Evolutionary conservation across 2,329 filamentous ascomycete species (phyloP).

Genomic region (Aspergillus tamarii): DNA sequence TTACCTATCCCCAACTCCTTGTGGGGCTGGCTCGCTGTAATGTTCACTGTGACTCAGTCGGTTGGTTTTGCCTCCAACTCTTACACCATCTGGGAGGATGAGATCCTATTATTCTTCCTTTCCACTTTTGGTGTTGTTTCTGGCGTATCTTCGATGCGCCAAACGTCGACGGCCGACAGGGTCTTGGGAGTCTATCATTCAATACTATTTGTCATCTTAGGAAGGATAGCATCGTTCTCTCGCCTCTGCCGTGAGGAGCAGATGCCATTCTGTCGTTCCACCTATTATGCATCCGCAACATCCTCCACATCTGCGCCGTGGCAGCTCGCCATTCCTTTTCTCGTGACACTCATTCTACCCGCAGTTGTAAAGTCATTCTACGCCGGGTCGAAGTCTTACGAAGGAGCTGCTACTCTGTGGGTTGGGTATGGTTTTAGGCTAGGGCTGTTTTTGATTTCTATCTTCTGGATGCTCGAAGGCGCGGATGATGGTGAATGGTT

Average conservation of each 20-base stretch:
- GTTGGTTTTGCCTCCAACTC: slow-evolving; percentile 95
- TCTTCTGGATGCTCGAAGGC: slow-evolving; percentile 88
- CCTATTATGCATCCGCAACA: slow-evolving; percentile 88
- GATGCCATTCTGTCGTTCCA: slow-evolving; percentile 94
- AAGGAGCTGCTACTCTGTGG: slow-evolving; percentile 83
- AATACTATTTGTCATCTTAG: slow-evolving; percentile 76
- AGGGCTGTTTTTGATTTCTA: slow-evolving; percentile 73
- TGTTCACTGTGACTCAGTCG: slow-evolving; percentile 86
- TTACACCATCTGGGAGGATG: slow-evolving; percentile 98
- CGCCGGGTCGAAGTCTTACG: slow-evolving; percentile 79
- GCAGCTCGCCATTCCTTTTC: slow-evolving; percentile 81
- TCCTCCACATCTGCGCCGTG: slow-evolving; percentile 92
- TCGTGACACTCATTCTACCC: slow-evolving; percentile 72
- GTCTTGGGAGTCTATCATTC: slow-evolving; percentile 84
- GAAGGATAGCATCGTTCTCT: slow-evolving; percentile 80
- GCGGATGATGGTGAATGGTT: slow-evolving; percentile 84
- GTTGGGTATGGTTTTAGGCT: slow-evolving; percentile 77
- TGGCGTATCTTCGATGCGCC: slow-evolving; percentile 73
- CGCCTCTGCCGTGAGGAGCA: slow-evolving; percentile 96
- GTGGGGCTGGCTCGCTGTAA: slow-evolving; percentile 84
- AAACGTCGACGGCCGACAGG: slow-evolving; percentile 67
- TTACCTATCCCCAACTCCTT: slow-evolving; percentile 70
- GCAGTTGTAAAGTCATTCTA: slow-evolving; percentile 83
- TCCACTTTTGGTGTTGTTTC: slow-evolving; percentile 82
- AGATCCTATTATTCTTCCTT: slow-evolving; percentile 89